Conservation (phyloP, 345 rosid genomes). For the Excoecaria agallocha region DNA sequence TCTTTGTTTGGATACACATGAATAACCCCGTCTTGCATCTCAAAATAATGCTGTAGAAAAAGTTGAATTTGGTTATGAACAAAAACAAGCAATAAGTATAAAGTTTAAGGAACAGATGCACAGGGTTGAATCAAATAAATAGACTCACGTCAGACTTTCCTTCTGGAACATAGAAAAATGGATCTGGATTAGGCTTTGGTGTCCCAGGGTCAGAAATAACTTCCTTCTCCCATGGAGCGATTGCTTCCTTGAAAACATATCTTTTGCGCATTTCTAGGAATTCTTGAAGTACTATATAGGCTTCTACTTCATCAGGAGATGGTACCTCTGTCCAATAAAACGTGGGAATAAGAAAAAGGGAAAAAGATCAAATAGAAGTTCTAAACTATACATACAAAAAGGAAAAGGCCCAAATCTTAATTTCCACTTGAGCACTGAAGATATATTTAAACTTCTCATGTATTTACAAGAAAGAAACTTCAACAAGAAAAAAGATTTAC, state of each 20-base stretch:
- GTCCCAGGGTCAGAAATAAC: conserved; percentile 93
- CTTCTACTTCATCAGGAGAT: conserved; percentile 78
- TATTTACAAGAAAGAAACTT: background rate
- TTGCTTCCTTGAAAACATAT: conserved; percentile 74
- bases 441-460: background rate
- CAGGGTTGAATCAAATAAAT: background rate
- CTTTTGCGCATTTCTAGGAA: conserved; percentile 88
- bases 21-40: conserved; percentile 93
- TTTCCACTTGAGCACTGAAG: background rate
- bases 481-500: background rate
- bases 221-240: conserved; percentile 98
- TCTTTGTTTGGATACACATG: conserved; percentile 86
- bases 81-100: conserved; percentile 10
- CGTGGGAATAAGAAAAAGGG: background rate
- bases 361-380: background rate
- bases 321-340: conserved; percentile 56
- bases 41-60: conserved; percentile 72
- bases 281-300: conserved; percentile 74
- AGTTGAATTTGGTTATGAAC: conserved; percentile 14
- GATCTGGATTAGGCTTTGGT: conserved; percentile 89
- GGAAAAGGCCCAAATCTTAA: background rate
- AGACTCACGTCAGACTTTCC: conserved; percentile 76
- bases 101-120: background rate
- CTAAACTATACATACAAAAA: background rate
- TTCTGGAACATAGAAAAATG: conserved; percentile 69